Conservation (phyloP, 495 filamentous ascomycete genomes). For the Melanomma pulvis-pyrius region DNA sequence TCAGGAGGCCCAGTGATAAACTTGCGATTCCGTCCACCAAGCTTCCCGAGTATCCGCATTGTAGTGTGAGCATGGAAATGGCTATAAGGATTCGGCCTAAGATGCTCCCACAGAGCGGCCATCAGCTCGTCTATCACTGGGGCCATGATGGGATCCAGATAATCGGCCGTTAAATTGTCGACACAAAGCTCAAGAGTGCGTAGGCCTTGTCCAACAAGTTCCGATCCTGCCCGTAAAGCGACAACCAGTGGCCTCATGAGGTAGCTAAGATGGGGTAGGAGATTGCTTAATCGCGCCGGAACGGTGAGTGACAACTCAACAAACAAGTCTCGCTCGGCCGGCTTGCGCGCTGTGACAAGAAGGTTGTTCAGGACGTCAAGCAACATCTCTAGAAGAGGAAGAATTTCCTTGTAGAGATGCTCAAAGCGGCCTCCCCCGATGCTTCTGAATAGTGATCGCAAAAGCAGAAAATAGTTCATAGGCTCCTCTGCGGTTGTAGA, state of each 20-base stretch:
- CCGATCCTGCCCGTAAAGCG: constrained; percentile 85
- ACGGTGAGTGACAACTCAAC: constrained; percentile 97
- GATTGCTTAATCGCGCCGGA: constrained; percentile 89
- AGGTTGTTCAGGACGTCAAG: constrained; percentile 96
- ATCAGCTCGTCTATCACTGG: constrained; percentile 98
- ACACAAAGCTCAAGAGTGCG: constrained; percentile 95
- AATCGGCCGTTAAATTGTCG: constrained; percentile 96
- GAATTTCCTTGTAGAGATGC: constrained; percentile 94
- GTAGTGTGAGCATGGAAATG: constrained; percentile 98
- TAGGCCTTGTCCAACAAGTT: constrained; percentile 91
- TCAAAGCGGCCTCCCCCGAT: constrained; percentile 98
- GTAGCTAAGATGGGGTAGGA: constrained; percentile 94
- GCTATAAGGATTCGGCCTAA: constrained; percentile 88
- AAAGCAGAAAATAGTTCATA: constrained; percentile 96
- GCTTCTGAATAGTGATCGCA: constrained; percentile 90
- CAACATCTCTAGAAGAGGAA: constrained; percentile 94
- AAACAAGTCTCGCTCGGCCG: constrained; percentile 89
- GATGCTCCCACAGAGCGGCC: constrained; percentile 92
- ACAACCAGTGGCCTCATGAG: constrained; percentile 97
- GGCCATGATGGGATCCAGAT: constrained; percentile 98
- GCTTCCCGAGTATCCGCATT: constrained; percentile 96
- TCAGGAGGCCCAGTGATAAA: constrained; percentile 87
- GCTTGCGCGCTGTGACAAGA: constrained; percentile 82
- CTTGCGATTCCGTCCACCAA: constrained; percentile 91
- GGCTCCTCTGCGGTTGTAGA: constrained; percentile 95